Base-by-base conservation (phyloP, 2,329 filamentous ascomycete species). In the Monilinia fructicola region DNA sequence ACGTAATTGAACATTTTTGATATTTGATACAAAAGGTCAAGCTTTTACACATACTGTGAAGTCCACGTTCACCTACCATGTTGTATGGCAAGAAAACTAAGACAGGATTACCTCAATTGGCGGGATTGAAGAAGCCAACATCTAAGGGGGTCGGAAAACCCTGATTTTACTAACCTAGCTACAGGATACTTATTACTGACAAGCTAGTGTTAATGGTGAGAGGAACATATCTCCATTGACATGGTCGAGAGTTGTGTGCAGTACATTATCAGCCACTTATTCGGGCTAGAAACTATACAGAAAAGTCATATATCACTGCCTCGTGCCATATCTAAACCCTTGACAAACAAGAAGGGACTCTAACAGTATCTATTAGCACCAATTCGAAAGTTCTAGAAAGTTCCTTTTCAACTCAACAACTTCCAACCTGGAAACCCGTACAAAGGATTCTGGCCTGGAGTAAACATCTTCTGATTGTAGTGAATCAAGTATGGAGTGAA, bases 1-100 rank as follows among this genome's bases (percentile, higher is more conserved):
- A 50, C 5, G 50, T 44, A 50, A 48, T 26, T 61, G n/a, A 50
- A 50, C n/a, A 61, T 61, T 23, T 61, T 42, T 50, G 14, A 28
- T 26, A 60, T 50, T 38, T 38, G 31, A 21, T 26, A 26, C 38
- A 18, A 26, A 26, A 6, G 4, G 7, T 50, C 28, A 10, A 50
- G 16, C 4, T 35, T 26, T 35, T 35, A 35, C 31, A 23, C 38
- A 14, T 14, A 60, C 16, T 50, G 4, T 23, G 21, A 48, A 9
- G 2, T 26, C 4, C 21, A 50, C 35, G 28, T 31, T 16, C 40
- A 59, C 10, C 44, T 2, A 31, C 16, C 46, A 11, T n/a, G 31
- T 6, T 46, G 4, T 35, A n/a, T 23, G 12, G 28, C 7, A 35
- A 48, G 14, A 16, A 14, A 18, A 23, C 1, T 4, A 4, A 10